Evolutionary conservation across 2,329 filamentous ascomycete genomes (phyloP), one percentile per base, ranked within the genome.

Genomic region (Fusarium burgessii): DNA sequence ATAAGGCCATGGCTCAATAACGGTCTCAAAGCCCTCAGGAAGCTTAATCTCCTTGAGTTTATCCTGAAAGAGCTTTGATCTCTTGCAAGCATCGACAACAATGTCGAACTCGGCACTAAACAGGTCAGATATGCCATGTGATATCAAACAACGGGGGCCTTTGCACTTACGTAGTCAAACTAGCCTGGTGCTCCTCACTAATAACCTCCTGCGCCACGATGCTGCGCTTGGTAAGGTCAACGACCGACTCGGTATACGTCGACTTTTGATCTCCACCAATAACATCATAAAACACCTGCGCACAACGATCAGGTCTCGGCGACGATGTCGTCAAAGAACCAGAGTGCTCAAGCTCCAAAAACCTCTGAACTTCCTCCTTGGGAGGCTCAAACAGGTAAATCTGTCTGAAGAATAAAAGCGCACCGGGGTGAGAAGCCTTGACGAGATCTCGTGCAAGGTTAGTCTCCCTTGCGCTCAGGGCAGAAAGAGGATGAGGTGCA

Each of bases 351-450:
- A 78, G 76, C n/a, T 86, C 83, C 0, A 89, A 77, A 49, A 83
- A 89, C 0, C 62, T 70, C 2, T 84, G 66, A 70, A 88, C 80
- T 14, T 83, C 79, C 7, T 75, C 71, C 74, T 89, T 89, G 0
- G 80, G 78, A 0, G 87, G 87, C 70, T 89, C 86, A 14, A 78
- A 77, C 5, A 89, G 78, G 2, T 84, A 86, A 56, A 87, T 84
- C 35, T 84, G 82, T 13, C 86, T 82, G 71, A 89, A 89, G 59
- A 83, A 79, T 9, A 82, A 65, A 1, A 77, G 67, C 1, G 77
- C 63, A 5, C 74, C 77, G 4, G 77, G 70, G 32, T 81, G 75
- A 11, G 76, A 62, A 6, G 60, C 58, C 17, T 78, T 67, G 7
- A 84, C 78, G 4, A 78, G 65, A 41, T 79, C 74, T 5, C 80